These are phyloP conservation scores for Apophysomyces trapeziformis DNA, from an alignment of 371 early-diverging fungal genomes.

Conservation along the genomic window DNA sequence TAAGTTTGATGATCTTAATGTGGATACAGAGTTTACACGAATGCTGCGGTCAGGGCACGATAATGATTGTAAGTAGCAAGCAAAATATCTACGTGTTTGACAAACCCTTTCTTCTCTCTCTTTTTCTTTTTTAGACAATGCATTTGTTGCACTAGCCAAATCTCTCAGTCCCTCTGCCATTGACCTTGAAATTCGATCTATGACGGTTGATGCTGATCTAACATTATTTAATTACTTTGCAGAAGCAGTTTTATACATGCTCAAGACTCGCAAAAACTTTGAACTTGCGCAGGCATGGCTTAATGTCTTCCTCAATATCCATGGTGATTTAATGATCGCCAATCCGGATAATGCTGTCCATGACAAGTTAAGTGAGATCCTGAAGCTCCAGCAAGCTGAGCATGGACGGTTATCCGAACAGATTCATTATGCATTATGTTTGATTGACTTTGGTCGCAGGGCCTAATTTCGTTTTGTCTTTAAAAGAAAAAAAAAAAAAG, in stretches of 20 bases:
- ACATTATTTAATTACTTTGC: constrained; percentile 62
- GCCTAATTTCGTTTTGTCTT: constrained; percentile 23
- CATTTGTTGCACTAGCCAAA: constrained; percentile 71
- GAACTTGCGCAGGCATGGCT: constrained; percentile 88
- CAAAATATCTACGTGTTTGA: not conserved
- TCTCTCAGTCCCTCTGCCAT: constrained; percentile 79
- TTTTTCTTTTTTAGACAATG: constrained; percentile 14
- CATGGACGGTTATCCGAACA: constrained; percentile 72
- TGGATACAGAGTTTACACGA: constrained; percentile 63
- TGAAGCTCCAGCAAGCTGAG: constrained; percentile 53
- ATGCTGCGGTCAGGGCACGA: constrained; percentile 58
- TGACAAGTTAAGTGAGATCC: constrained; percentile 50
- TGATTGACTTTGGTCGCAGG: constrained; percentile 80
- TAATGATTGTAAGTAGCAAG: constrained; percentile 51
- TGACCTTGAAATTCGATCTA: constrained; percentile 85
- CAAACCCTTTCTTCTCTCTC: not conserved
- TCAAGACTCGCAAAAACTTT: constrained; percentile 75
- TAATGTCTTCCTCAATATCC: constrained; percentile 74
- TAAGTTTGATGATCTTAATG: constrained; percentile 49
- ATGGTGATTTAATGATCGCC: constrained; percentile 76
- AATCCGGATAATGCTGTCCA: constrained; percentile 59
- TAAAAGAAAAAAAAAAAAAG: not conserved
- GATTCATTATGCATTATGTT: constrained; percentile 80
- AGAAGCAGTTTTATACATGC: constrained; percentile 61
- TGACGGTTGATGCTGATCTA: constrained; percentile 67